Conservation (phyloP, 306 rosid species). For the Sicyos baderoa region DNA sequence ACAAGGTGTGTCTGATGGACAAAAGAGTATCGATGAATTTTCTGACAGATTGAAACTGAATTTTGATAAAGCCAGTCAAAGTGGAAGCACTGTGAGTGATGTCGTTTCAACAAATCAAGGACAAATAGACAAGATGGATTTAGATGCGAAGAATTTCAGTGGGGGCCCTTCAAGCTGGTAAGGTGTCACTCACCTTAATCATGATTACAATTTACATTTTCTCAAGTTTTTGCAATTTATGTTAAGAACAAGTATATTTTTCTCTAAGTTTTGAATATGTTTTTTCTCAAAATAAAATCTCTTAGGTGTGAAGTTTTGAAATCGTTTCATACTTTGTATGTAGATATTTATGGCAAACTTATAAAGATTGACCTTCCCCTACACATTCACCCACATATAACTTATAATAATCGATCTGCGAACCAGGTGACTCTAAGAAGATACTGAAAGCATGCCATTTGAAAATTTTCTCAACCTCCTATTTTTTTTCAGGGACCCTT, state of each 20-base stretch:
- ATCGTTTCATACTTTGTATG: neutral
- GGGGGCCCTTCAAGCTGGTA: conserved; percentile 92
- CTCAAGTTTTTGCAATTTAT: conserved; percentile 8
- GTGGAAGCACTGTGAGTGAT: conserved; percentile 30
- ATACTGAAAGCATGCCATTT: neutral
- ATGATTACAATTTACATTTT: neutral
- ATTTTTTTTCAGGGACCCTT: conserved; percentile 52
- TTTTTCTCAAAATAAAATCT: conserved; percentile 6
- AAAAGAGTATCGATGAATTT: conserved; percentile 24
- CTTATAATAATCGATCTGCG: neutral
- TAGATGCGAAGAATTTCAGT: conserved; percentile 36
- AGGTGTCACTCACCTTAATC: conserved; percentile 24
- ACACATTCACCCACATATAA: neutral
- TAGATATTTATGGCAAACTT: neutral
- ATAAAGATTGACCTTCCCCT: neutral
- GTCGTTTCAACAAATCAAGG: conserved; percentile 30
- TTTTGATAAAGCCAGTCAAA: conserved; percentile 25
- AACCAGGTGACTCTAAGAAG: neutral
- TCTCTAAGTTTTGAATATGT: conserved; percentile 5
- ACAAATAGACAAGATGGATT: conserved; percentile 33
- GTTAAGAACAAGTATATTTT: conserved; percentile 13
- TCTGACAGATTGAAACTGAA: conserved; percentile 32
- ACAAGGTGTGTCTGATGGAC: conserved; percentile 28
- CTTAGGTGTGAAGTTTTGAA: neutral
- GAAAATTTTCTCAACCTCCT: too few species aligned